Evolutionary conservation across 208 protist genomes (phyloP), one percentile per base, ranked within the genome.

Genomic region (Tritrichomonas musculus): DNA sequence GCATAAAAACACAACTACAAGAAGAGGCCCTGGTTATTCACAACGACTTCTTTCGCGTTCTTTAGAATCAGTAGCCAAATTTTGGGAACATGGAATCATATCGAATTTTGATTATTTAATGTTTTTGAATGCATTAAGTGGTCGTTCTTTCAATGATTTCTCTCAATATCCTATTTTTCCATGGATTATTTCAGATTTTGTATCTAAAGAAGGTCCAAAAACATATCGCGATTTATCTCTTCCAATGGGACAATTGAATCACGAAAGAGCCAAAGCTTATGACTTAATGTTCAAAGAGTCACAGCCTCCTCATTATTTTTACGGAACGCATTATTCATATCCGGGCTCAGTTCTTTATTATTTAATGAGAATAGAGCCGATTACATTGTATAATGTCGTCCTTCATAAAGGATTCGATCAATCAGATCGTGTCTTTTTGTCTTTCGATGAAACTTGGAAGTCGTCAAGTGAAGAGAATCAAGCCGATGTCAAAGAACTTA

Each of bases 401-500:
- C 20, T 88, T 53, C 77, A 88, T 50, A 57, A 39, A 39, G 77
- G 77, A 39, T 88, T 88, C 17, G 77, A 88, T 60, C 77, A 88
- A 27, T 20, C 44, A 41, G 77, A 88, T 36, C 44, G 77, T 57
- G 25, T 57, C 11, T 88, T 88, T 17, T 8, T 88, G 1, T 53
- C 44, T 4, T 44, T 88, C 11, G 47, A 47, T 39, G 77, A 88
- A 88, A 33, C 77, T 53, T 88, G 77, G 77, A 47, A 57, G 5
- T 55, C 41, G 9, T 20, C 47, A 57, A 39, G 25, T 57, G 20
- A 25, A 60, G 8, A 8, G 39, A 88, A 88, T 36, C 77, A 88
- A 57, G 41, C 77, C 17, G 77, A 88, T 88, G 3, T 88, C 0
- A 88, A 88, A 47, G 94, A 95, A 73, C 94, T 96, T 8, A 95